Conservation (phyloP, 495 filamentous ascomycete species). For the Aspergillus heteromorphus region DNA sequence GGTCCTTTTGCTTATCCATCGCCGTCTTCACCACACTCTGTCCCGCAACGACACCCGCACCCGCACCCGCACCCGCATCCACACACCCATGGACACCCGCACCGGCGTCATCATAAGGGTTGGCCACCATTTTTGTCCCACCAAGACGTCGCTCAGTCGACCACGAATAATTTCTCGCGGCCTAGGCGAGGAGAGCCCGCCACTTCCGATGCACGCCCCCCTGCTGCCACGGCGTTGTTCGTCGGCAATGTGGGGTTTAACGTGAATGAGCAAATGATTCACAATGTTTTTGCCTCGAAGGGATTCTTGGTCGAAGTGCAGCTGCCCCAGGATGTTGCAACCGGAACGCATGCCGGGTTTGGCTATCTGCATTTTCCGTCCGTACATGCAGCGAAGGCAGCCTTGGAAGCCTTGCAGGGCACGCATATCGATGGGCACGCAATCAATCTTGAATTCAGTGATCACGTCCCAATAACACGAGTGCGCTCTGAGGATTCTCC, state of each 20-base stretch:
- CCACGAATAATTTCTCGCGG: not conserved
- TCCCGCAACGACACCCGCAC: not conserved
- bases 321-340: conserved; percentile 78
- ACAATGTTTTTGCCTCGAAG: conserved; percentile 69
- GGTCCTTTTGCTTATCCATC: conserved; percentile 11
- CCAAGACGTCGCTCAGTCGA: not conserved
- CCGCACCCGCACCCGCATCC: not conserved
- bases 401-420: conserved; percentile 69
- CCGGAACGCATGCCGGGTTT: conserved; percentile 82
- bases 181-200: not conserved
- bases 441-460: conserved; percentile 82
- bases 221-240: conserved; percentile 74
- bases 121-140: not conserved
- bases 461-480: conserved; percentile 23
- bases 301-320: conserved; percentile 66
- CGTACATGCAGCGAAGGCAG: conserved; percentile 71
- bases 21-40: no score
- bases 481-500: conserved; percentile 7
- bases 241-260: conserved; percentile 89
- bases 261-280: conserved; percentile 65
- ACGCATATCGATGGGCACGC: conserved; percentile 70
- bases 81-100: not conserved
- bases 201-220: not conserved
- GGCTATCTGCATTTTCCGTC: conserved; percentile 80
- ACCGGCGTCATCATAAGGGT: not conserved